Evolutionary conservation across 2,329 filamentous ascomycete genomes (phyloP), one percentile per base, ranked within the genome.

Genomic region (Claviceps lovelessii): DNA sequence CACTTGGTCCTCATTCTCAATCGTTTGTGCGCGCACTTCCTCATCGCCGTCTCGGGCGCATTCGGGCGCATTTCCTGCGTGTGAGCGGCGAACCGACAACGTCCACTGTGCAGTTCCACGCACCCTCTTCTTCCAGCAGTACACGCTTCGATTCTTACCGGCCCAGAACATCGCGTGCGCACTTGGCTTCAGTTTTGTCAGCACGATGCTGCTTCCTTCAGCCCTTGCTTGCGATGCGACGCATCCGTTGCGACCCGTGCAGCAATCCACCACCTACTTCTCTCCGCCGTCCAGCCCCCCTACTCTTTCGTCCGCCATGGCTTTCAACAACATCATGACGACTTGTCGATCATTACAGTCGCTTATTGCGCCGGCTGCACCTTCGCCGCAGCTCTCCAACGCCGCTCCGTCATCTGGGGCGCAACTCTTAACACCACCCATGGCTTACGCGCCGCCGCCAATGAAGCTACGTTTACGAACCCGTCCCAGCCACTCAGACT

Each of bases 331-430:
- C 67, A 74, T 84, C 62, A 76, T 80, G 66, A 74, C 71, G 57
- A 78, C 79, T 49, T 84, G 80, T 64, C 79, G 78, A 65, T 78
- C 76, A 5, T 74, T 84, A 0, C 81, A 84, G 62, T 76, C 76
- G 2, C 77, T 83, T 62, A 73, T 83, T 57, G 68, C 73, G 31
- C 61, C 70, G 4, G 69, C 75, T 15, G 61, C 61, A 23, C 61
- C 56, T 58, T 58, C 44, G 33, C 33, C 46, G 33, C 56, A 55
- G 54, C 48, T 33, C 4, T 23, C 63, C 46, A 58, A 65, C 37
- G 66, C 73, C 53, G 61, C 58, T 13, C 65, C 73, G 52, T 61
- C 58, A 15, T 61, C 62, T 2, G 56, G 61, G 51, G 53, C 60
- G 33, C 73, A 76, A 60, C 69, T 80, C 5, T 78, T 77, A 15